A percentile compares a stretch with the other conserved stretches of the same genome.
These are phyloP conservation scores for Aureobasidium lini DNA, from an alignment of 2,329 filamentous ascomycete genomes.

Conservation along the genomic window DNA sequence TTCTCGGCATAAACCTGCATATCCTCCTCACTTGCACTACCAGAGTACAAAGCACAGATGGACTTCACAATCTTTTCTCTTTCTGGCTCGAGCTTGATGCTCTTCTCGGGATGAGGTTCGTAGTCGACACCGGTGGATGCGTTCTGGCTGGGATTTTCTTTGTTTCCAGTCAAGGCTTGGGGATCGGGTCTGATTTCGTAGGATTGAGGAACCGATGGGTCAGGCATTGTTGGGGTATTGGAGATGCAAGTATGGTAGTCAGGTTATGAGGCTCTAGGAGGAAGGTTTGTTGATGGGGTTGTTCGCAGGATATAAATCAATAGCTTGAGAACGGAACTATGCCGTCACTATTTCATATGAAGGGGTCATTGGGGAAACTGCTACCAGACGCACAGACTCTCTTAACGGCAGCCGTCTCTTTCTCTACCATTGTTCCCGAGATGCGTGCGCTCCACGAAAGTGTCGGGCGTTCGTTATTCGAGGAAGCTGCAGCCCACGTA, in stretches of 20 bases:
- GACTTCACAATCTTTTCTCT: conserved; percentile 35
- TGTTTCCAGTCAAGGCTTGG: conserved; percentile 25
- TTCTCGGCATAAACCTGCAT: conserved; percentile 43
- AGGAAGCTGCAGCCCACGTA: neutral
- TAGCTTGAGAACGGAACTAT: neutral
- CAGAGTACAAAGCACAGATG: conserved; percentile 40
- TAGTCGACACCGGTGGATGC: conserved; percentile 33
- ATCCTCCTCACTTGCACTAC: conserved; percentile 40
- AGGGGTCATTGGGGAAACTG: neutral
- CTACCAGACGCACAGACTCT: neutral
- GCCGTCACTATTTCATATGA: conserved; percentile 3
- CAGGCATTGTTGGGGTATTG: neutral
- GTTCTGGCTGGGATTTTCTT: conserved; percentile 19
- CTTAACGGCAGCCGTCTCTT: neutral
- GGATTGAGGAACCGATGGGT: conserved; percentile 13
- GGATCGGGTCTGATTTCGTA: conserved; percentile 21
- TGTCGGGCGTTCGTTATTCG: neutral
- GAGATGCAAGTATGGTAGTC: neutral
- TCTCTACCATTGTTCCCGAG: no score
- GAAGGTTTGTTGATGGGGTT: neutral
- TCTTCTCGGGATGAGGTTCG: conserved; percentile 32
- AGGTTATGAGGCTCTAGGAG: neutral
- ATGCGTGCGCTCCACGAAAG: no score
- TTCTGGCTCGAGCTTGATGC: conserved; percentile 28
- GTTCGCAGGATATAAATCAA: neutral